Percentiles rank a stretch among this genome's conserved stretches.
phyloP scores from a whole-genome alignment of 2,329 filamentous ascomycete genomes.

The Verticillium isaacii region DNA sequence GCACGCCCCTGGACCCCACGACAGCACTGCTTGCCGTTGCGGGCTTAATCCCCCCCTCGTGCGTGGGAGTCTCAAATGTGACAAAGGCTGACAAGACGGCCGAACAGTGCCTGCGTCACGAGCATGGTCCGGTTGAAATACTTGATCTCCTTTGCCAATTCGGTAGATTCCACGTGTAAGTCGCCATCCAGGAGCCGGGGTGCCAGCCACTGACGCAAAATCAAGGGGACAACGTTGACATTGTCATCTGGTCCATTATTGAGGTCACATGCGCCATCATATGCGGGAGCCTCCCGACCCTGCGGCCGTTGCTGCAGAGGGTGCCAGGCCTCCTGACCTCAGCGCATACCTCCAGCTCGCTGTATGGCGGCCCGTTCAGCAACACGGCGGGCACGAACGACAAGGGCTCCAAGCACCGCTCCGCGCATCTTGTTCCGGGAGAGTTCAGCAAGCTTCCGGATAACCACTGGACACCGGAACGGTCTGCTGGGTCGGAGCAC shows the following conservation, averaged over 20 bases:
- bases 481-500: neutral
- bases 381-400: neutral
- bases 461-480: neutral
- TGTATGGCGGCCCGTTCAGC: neutral
- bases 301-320: conserved; percentile 22
- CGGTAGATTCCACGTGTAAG: conserved; percentile 6
- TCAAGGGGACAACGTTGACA: conserved; percentile 20
- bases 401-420: neutral
- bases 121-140: conserved; percentile 13
- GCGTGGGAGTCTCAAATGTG: neutral
- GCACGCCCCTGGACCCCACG: neutral
- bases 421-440: neutral
- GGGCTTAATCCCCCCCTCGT: too few relatives aligned
- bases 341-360: neutral
- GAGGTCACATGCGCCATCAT: conserved; percentile 30
- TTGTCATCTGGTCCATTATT: conserved; percentile 25
- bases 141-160: conserved; percentile 8
- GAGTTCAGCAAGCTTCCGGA: neutral
- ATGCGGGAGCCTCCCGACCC: conserved; percentile 34
- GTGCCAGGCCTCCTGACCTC: neutral
- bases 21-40: too few relatives aligned
- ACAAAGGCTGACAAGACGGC: neutral
- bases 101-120: conserved; percentile 10
- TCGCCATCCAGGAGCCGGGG: neutral
- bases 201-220: neutral